These are phyloP conservation scores for Flaveria linearis DNA, from an alignment of 129 eudicot species.

Conservation along the genomic window DNA sequence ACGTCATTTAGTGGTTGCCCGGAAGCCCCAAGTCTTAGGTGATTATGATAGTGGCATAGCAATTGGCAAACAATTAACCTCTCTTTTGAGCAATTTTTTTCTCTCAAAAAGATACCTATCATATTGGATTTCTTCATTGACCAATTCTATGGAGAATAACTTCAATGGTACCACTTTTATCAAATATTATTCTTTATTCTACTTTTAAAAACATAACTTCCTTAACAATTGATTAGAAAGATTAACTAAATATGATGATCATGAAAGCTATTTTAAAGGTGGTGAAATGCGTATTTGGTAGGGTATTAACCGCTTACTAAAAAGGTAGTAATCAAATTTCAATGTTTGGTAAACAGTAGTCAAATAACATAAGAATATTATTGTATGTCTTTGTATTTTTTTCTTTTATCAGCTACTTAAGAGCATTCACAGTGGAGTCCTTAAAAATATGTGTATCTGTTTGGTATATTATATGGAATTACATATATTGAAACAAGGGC, in stretches of 20 bases:
- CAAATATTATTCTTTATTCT: not conserved
- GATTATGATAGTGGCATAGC: constrained; percentile 23
- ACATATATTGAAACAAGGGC: too few species aligned
- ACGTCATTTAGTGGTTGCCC: constrained; percentile 18
- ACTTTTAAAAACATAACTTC: not conserved
- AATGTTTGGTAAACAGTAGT: not conserved
- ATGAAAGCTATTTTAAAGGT: too few species aligned
- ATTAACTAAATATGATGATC: not conserved
- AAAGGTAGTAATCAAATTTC: not conserved
- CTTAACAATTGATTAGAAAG: not conserved
- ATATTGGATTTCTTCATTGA: constrained; percentile 16
- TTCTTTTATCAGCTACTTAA: too few species aligned
- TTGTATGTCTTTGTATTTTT: not conserved
- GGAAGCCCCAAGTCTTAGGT: constrained; percentile 11
- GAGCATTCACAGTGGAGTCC: too few species aligned
- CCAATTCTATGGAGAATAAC: constrained; percentile 1
- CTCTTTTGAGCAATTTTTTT: constrained; percentile 21
- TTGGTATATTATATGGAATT: too few species aligned
- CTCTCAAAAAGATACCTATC: constrained; percentile 20
- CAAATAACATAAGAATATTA: not conserved
- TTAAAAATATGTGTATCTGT: too few species aligned
- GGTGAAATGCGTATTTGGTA: not conserved
- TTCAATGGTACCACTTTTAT: not conserved
- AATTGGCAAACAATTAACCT: not conserved
- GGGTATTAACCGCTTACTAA: not conserved